A percentile compares a stretch with the other conserved stretches of the same genome.
Evolutionary conservation across 2,329 filamentous ascomycete genomes (phyloP).

Genomic region (Chaetomium strumarium): DNA sequence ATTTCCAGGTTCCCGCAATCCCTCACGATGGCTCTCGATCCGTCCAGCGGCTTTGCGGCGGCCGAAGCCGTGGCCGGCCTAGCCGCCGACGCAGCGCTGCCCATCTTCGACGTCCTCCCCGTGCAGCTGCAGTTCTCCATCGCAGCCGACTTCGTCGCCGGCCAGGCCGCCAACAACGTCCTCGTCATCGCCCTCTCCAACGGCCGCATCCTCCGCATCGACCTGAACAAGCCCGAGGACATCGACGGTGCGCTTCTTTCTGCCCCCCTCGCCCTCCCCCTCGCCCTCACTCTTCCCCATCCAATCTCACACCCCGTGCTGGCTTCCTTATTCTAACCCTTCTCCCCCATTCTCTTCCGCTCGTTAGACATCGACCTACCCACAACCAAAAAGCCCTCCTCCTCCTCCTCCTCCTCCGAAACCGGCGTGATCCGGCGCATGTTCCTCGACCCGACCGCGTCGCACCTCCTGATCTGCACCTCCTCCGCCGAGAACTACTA

Average conservation of each 20-base stretch:
- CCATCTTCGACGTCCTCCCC: slow-evolving; percentile 90
- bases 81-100: slow-evolving; percentile 47
- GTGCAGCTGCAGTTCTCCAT: slow-evolving; percentile 93
- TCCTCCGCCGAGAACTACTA: slow-evolving; percentile 95
- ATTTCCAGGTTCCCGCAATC: slow-evolving; percentile 7
- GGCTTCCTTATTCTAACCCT: background rate
- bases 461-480: slow-evolving; percentile 87
- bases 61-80: slow-evolving; percentile 55
- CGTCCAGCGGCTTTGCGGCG: slow-evolving; percentile 65
- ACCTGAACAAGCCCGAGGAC: slow-evolving; percentile 86
- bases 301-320: background rate
- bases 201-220: slow-evolving; percentile 87
- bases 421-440: slow-evolving; percentile 89
- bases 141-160: slow-evolving; percentile 90
- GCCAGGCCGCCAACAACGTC: slow-evolving; percentile 96
- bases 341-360: background rate
- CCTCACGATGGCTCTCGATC: slow-evolving; percentile 61
- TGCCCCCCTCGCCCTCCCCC: too few species aligned
- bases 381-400: slow-evolving; percentile 69
- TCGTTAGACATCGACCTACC: slow-evolving; percentile 88
- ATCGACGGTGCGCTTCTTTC: slow-evolving; percentile 64
- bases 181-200: slow-evolving; percentile 88
- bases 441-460: slow-evolving; percentile 96
- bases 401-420: too few species aligned
- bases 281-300: too few species aligned